Conservation (phyloP, 2,329 filamentous ascomycete genomes). For the Aspergillus sp. region DNA sequence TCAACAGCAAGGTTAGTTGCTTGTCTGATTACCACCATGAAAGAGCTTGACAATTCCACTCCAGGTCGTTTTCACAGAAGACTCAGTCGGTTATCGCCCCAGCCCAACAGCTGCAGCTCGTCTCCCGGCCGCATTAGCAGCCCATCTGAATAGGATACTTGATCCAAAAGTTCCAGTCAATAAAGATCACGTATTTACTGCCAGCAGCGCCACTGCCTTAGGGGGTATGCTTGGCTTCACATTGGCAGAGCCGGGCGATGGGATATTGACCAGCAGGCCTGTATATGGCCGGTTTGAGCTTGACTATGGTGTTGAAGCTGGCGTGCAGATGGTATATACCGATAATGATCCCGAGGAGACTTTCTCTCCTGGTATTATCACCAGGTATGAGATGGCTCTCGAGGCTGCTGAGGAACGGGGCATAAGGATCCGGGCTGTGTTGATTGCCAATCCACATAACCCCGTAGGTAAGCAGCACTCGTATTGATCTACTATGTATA, state of each 20-base stretch:
- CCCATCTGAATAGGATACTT: constrained; percentile 40
- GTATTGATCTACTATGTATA: too few species aligned
- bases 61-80: constrained; percentile 25
- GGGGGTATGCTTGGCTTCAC: constrained; percentile 40
- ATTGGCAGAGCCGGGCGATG: constrained; percentile 42
- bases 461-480: constrained; percentile 33
- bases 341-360: constrained; percentile 33
- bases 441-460: constrained; percentile 44
- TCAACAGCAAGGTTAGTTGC: constrained; percentile 29
- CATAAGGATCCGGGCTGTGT: constrained; percentile 32
- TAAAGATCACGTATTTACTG: constrained; percentile 33
- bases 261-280: constrained; percentile 42
- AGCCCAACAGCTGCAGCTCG: constrained; percentile 32
- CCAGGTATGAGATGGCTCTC: constrained; percentile 35
- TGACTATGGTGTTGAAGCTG: constrained; percentile 45
- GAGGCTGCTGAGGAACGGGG: constrained; percentile 25
- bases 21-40: neutral
- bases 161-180: constrained; percentile 28
- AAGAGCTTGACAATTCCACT: neutral
- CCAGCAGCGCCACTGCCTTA: constrained; percentile 39
- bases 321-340: constrained; percentile 35
- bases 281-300: constrained; percentile 46
- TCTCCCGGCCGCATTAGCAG: constrained; percentile 37
- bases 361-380: constrained; percentile 28
- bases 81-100: constrained; percentile 38